phyloP scores from a whole-genome alignment of 495 filamentous ascomycete species.

The Mytilinidion resinicola region DNA sequence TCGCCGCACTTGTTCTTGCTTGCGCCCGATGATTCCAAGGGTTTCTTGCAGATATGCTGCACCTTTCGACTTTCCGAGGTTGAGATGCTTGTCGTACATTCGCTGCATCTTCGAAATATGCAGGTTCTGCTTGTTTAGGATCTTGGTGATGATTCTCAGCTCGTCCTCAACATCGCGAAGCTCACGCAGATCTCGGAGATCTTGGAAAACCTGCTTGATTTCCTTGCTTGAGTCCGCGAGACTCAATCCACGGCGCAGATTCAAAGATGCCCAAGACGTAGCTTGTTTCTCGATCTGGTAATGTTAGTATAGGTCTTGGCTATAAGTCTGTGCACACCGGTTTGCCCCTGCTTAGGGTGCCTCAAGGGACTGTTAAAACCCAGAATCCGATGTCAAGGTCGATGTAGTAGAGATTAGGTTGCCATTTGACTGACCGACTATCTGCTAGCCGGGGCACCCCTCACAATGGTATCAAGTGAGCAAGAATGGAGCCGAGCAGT shows the following conservation, averaged over 20 bases:
- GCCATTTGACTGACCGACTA: too few species aligned
- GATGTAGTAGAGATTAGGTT: too few species aligned
- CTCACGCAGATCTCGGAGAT: constrained; percentile 1
- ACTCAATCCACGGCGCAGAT: not conserved
- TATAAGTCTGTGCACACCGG: too few species aligned
- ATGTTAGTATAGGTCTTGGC: too few species aligned
- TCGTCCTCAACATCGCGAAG: constrained; percentile 4
- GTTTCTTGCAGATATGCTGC: not conserved
- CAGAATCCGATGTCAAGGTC: too few species aligned
- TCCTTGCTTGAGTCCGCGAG: not conserved
- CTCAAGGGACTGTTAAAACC: too few species aligned
- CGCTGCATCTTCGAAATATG: not conserved
- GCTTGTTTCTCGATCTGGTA: not conserved
- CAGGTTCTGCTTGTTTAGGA: not conserved
- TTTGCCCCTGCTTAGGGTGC: too few species aligned
- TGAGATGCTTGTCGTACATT: not conserved
- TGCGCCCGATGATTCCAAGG: not conserved
- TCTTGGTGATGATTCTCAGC: constrained; percentile 1
- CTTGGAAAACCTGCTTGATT: not conserved
- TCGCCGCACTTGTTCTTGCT: not conserved
- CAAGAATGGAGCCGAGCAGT: too few species aligned
- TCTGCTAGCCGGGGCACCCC: too few species aligned
- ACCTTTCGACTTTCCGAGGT: not conserved
- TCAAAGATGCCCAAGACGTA: not conserved
- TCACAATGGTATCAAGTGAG: too few species aligned